A percentile compares a stretch with the other conserved stretches of the same genome.
These are phyloP conservation scores for Leccinellum albellum DNA, from an alignment of 768 basidiomycete species.

Conservation along the genomic window DNA sequence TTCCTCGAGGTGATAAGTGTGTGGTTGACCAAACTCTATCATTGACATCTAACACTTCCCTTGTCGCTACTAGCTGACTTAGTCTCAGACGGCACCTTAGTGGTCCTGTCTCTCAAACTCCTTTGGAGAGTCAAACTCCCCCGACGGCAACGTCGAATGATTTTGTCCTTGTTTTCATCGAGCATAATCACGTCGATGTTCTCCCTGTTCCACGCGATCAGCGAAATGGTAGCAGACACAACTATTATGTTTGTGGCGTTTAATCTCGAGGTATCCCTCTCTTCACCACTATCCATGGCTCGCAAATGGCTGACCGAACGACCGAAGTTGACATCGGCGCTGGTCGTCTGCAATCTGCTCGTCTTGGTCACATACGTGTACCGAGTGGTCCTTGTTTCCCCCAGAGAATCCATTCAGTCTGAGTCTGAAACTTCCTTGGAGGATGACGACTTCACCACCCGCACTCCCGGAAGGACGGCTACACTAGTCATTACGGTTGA, in stretches of 20 bases:
- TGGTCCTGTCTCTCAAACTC: background rate
- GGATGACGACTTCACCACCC: slow-evolving; percentile 14
- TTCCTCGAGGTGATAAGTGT: background rate
- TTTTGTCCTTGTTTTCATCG: slow-evolving; percentile 11
- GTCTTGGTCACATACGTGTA: slow-evolving; percentile 13
- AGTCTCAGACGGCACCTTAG: background rate
- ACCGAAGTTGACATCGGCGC: background rate
- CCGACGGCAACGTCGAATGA: slow-evolving; percentile 13
- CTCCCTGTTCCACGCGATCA: background rate
- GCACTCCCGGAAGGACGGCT: background rate
- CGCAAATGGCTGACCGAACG: background rate
- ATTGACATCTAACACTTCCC: background rate
- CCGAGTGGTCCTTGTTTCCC: background rate
- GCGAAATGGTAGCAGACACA: background rate
- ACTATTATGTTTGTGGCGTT: background rate
- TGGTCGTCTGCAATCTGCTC: slow-evolving; percentile 14
- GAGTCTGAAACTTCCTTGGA: background rate
- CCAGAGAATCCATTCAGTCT: background rate
- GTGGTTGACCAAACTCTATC: background rate
- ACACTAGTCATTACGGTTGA: slow-evolving; percentile 2
- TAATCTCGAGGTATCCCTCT: background rate
- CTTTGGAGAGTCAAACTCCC: slow-evolving; percentile 17
- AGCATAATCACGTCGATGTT: slow-evolving; percentile 7
- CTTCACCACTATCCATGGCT: background rate
- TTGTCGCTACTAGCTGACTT: background rate